These are phyloP conservation scores for Draba incana DNA, from an alignment of 345 rosid species.

Conservation along the genomic window DNA sequence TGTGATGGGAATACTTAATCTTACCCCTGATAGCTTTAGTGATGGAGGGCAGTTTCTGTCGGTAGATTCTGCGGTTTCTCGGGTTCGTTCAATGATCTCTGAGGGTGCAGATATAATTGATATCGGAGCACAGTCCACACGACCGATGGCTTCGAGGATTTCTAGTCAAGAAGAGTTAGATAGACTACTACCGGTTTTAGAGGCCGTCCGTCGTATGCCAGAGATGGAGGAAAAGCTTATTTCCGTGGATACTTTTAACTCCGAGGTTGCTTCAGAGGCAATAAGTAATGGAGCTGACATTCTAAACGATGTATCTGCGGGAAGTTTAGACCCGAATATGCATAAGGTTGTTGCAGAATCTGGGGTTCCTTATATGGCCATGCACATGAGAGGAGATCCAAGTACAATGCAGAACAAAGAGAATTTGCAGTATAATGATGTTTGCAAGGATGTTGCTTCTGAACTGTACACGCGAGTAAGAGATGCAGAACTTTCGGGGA, in stretches of 20 bases:
- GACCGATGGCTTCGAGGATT: constrained; percentile 75
- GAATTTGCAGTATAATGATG: constrained; percentile 67
- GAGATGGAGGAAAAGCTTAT: constrained; percentile 85
- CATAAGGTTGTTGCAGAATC: constrained; percentile 59
- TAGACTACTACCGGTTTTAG: constrained; percentile 71
- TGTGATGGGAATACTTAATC: constrained; percentile 89
- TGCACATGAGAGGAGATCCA: constrained; percentile 99
- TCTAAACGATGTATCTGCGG: constrained; percentile 86
- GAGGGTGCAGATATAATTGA: constrained; percentile 87
- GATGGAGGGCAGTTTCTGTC: constrained; percentile 82
- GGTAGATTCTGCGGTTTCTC: constrained; percentile 72
- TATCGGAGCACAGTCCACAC: constrained; percentile 90
- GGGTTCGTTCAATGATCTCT: constrained; percentile 63
- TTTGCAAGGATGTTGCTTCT: constrained; percentile 70
- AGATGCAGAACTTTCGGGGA: constrained; percentile 75
- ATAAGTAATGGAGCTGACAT: constrained; percentile 79
- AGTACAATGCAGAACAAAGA: constrained; percentile 76
- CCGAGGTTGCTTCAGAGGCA: constrained; percentile 86
- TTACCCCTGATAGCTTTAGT: constrained; percentile 95
- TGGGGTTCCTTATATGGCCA: constrained; percentile 71
- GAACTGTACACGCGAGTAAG: constrained; percentile 60
- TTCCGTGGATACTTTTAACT: constrained; percentile 84
- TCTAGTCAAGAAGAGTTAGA: constrained; percentile 74
- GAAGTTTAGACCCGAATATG: constrained; percentile 74
- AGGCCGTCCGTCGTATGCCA: constrained; percentile 70